These are phyloP conservation scores for Dryas alaskensis DNA, from an alignment of 306 rosid species.

Conservation along the genomic window DNA sequence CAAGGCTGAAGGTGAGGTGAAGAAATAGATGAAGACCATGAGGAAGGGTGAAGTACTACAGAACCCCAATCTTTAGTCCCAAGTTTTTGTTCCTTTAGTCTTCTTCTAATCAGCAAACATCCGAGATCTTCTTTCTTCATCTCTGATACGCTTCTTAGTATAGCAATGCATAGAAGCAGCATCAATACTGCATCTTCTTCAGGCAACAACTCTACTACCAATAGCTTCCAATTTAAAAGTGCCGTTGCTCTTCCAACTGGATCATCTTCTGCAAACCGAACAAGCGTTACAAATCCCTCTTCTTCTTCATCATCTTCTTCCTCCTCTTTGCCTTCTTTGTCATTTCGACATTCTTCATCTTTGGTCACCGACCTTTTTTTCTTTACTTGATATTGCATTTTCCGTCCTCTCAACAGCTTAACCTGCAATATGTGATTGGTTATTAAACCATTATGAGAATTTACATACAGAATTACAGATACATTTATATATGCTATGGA, in stretches of 20 bases:
- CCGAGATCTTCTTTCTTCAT: constrained; percentile 77
- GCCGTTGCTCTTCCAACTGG: constrained; percentile 78
- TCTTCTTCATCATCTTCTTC: constrained; percentile 52
- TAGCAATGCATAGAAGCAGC: constrained; percentile 73
- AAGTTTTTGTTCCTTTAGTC: constrained; percentile 57
- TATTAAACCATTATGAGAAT: constrained; percentile 11
- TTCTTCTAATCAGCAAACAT: constrained; percentile 64
- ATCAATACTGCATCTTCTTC: constrained; percentile 78
- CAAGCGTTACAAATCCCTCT: constrained; percentile 61
- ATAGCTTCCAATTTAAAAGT: constrained; percentile 76
- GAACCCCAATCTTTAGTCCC: constrained; percentile 88
- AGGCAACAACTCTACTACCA: constrained; percentile 64
- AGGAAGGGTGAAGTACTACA: constrained; percentile 65
- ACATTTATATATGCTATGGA: background rate
- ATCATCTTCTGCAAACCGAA: constrained; percentile 67
- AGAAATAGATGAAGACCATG: constrained; percentile 32
- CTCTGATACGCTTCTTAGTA: constrained; percentile 70
- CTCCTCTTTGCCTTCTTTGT: constrained; percentile 28
- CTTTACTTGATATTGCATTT: constrained; percentile 58
- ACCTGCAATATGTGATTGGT: constrained; percentile 42
- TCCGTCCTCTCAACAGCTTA: constrained; percentile 72
- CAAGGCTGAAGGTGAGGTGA: constrained; percentile 79
- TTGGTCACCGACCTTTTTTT: constrained; percentile 30
- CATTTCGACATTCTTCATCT: constrained; percentile 16
- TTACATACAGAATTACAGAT: background rate